Base-by-base conservation (phyloP, 1,139 yeast genomes). In the Debaryomyces udenii region DNA sequence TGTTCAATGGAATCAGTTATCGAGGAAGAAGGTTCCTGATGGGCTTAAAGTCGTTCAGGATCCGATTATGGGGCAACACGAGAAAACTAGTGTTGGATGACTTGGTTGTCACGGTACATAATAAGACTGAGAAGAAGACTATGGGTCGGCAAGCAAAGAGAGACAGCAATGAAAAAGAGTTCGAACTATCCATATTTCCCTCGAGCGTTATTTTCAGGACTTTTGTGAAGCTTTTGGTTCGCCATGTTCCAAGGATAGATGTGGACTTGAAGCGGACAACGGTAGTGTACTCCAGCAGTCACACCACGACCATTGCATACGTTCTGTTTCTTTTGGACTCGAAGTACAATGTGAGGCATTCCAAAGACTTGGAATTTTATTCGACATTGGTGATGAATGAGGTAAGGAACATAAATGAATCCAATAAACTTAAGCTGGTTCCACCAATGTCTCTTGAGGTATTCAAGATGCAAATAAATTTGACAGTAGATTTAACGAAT, bases 41-140 rank as follows among this genome's bases (percentile, higher is more conserved):
- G 2, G 35, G 45, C 3, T 39, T 65, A 9, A 51, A 56, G 11
- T 57, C 68, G 3, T 33, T 70, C 2, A 48, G 74, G 17, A 53
- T 70, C 30, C 49, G 72, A 37, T 55, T 71, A 22, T 72, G 77
- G 76, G 76, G 77, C 3, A 68, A 67, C 39, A 50, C 68, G 15
- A 50, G 64, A 36, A 61, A 53, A 54, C 33, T 71, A 6, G 65
- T 71, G 15, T 31, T 68, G 13, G 62, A 59, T 38, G 67, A 61
- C 27, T 44, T 65, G 31, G 45, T 45, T 4, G 37, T 65, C 9
- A 37, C 39, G n/a, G 26, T 48, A 14, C 22, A 37, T 11, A 26
- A 30, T 7, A 17, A 28, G n/a, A 17, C 31, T 14, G 26, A 33
- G 7, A 26, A 20, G 17, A 17, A n/a, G 17, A 33, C 35, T 23